These are phyloP conservation scores for Rhynchospora pubera DNA, from an alignment of 176 grass and related monocot species.

Conservation along the genomic window DNA sequence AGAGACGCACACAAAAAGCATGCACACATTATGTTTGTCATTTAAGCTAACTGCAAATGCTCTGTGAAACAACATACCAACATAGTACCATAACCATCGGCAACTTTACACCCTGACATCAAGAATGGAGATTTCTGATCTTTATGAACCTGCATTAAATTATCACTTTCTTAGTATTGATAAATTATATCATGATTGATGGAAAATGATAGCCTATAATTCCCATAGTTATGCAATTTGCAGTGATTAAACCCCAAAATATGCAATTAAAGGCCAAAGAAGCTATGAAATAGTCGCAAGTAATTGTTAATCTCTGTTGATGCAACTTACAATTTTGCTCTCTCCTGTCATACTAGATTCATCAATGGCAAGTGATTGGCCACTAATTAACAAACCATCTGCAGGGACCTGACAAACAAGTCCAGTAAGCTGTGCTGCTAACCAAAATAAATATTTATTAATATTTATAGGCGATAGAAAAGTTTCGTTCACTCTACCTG, in stretches of 20 bases:
- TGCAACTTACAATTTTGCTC: constrained; percentile 76
- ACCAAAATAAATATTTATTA: constrained; percentile 13
- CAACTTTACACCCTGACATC: constrained; percentile 97
- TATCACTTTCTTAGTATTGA: neutral
- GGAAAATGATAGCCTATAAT: constrained; percentile 2
- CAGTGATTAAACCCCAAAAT: neutral
- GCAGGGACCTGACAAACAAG: constrained; percentile 64
- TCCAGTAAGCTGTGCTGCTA: constrained; percentile 8
- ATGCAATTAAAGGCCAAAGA: neutral
- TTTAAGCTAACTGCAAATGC: neutral
- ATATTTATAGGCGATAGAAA: constrained; percentile 19
- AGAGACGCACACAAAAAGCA: neutral
- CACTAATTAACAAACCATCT: constrained; percentile 75
- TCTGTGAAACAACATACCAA: constrained; percentile 54
- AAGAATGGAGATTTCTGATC: constrained; percentile 83
- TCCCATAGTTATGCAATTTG: constrained; percentile 14
- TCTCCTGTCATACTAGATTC: constrained; percentile 99
- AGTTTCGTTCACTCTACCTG: constrained; percentile 45
- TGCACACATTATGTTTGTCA: neutral
- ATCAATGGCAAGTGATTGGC: constrained; percentile 90
- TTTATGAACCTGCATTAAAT: constrained; percentile 51
- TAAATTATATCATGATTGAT: constrained; percentile 10
- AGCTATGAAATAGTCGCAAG: neutral
- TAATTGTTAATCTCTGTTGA: neutral
- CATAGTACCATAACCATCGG: constrained; percentile 93